These are phyloP conservation scores for Castanea crenata DNA, from an alignment of 306 rosid species.

Conservation along the genomic window DNA sequence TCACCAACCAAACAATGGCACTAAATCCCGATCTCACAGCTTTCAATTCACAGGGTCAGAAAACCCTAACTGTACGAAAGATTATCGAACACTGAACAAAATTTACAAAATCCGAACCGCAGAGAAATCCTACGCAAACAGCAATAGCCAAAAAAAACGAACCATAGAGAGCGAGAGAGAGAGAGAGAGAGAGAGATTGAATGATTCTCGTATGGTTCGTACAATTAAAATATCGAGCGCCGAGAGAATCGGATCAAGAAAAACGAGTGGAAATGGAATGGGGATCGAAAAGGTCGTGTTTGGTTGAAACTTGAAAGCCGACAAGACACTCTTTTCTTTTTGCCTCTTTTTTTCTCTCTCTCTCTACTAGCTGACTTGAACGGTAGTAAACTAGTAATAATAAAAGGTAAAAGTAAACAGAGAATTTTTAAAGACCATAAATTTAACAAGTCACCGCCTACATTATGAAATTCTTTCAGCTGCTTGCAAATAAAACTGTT, in stretches of 20 bases:
- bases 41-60: background rate
- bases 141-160: background rate
- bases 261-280: background rate
- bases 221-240: background rate
- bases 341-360: background rate
- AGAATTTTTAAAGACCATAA: background rate
- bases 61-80: background rate
- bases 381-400: background rate
- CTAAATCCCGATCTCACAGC: slow-evolving; percentile 13
- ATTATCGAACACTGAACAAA: background rate
- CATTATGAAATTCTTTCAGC: background rate
- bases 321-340: slow-evolving; percentile 52
- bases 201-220: background rate
- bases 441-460: background rate
- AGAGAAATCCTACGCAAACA: background rate
- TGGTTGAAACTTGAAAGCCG: slow-evolving; percentile 78
- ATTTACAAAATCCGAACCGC: background rate
- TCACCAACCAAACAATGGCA: slow-evolving; percentile 10
- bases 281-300: slow-evolving; percentile 73
- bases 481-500: too few relatives aligned
- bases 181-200: background rate
- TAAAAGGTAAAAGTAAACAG: background rate
- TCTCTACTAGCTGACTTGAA: background rate
- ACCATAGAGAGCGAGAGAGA: background rate
- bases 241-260: slow-evolving; percentile 5